These are phyloP conservation scores for Tetrahymena borealis DNA, from an alignment of 73 alveolate species.

Conservation along the genomic window DNA sequence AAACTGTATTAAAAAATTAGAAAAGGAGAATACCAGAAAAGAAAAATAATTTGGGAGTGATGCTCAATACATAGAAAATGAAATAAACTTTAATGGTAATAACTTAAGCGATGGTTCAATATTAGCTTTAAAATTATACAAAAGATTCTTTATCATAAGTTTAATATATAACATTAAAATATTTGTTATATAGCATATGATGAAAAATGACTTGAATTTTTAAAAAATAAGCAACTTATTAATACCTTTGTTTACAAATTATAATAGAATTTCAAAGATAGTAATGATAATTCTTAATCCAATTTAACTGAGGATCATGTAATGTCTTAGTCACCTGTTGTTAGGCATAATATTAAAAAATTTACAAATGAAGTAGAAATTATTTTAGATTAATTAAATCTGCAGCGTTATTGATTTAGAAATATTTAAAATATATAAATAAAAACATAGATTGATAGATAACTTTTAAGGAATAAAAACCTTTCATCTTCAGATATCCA, in stretches of 20 bases:
- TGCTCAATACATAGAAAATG: not conserved
- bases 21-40: not conserved
- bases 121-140: not conserved
- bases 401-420: not conserved
- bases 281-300: not conserved
- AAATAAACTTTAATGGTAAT: not conserved
- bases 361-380: not conserved
- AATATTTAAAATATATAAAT: not conserved
- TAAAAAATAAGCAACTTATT: no score
- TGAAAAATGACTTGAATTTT: no score
- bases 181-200: no score
- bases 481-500: not conserved
- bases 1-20: not conserved
- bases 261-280: not conserved
- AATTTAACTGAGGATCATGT: not conserved
- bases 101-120: not conserved
- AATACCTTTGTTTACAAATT: no score
- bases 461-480: not conserved
- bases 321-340: not conserved
- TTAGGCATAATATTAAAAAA: not conserved
- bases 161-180: no score
- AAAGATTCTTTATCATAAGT: no score
- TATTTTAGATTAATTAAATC: no score
- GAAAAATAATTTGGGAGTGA: not conserved
- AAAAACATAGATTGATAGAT: not conserved